These are phyloP conservation scores for Nannizziopsis barbatae DNA, from an alignment of 2,329 filamentous ascomycete species.

Conservation along the genomic window DNA sequence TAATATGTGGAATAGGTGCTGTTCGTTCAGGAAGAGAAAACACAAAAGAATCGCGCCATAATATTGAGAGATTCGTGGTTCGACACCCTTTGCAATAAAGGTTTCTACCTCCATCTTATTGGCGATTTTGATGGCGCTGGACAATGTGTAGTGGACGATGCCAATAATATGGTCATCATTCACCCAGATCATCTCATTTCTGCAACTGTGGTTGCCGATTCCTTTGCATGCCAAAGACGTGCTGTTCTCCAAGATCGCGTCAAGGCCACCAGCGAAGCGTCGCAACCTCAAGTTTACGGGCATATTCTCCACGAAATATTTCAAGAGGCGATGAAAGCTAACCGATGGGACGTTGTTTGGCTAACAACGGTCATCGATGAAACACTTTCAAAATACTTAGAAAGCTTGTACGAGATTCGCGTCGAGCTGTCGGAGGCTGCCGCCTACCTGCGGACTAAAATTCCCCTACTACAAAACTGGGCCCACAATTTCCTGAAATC, in stretches of 20 bases:
- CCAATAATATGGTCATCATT: conserved; percentile 71
- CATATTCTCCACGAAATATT: conserved; percentile 93
- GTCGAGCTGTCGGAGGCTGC: conserved; percentile 60
- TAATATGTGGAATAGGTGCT: conserved; percentile 48
- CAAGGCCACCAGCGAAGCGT: conserved; percentile 74
- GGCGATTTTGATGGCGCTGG: conserved; percentile 60
- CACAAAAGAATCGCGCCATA: conserved; percentile 54
- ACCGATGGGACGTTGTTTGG: conserved; percentile 64
- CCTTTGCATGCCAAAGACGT: conserved; percentile 79
- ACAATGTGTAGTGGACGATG: conserved; percentile 72
- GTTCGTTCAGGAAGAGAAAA: conserved; percentile 67
- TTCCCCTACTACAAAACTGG: conserved; percentile 72
- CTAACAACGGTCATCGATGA: conserved; percentile 55
- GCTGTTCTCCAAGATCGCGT: conserved; percentile 91
- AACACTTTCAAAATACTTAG: conserved; percentile 65
- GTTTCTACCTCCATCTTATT: conserved; percentile 76
- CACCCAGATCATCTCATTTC: conserved; percentile 95
- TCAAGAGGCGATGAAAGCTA: conserved; percentile 73
- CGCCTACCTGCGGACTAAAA: conserved; percentile 71
- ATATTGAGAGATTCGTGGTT: conserved; percentile 77
- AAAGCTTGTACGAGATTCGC: conserved; percentile 80
- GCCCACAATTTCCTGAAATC: conserved; percentile 66
- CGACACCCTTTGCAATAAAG: conserved; percentile 62
- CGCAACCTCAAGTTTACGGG: conserved; percentile 75
- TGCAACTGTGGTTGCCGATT: conserved; percentile 90